A percentile compares a stretch with the other conserved stretches of the same genome.
Evolutionary conservation across 176 grass and related monocot genomes (phyloP).

Genomic region (Metroxylon sagu): DNA sequence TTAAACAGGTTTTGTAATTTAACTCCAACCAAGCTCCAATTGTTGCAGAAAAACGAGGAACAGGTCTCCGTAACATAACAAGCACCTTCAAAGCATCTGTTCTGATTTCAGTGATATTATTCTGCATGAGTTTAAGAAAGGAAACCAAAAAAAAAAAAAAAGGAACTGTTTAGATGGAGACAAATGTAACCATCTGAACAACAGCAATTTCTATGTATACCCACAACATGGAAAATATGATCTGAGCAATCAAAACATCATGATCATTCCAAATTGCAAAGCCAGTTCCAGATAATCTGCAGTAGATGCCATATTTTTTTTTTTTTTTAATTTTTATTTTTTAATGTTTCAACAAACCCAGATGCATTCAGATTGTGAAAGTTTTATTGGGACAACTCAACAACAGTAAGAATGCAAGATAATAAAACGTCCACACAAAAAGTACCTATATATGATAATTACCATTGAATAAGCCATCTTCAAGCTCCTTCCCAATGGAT

Average conservation of each 20-base stretch:
- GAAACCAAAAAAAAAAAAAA: background rate
- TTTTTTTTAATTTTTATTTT: no score
- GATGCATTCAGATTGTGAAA: no score
- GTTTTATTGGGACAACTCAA: no score
- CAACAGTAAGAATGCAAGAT: no score
- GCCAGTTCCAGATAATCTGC: constrained; percentile 86
- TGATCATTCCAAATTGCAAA: constrained; percentile 99
- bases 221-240: background rate
- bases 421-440: constrained; percentile 17
- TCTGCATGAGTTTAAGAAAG: constrained; percentile 28
- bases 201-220: background rate
- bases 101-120: constrained; percentile 94
- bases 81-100: constrained; percentile 84
- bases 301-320: constrained; percentile 17
- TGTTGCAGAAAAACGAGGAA: constrained; percentile 74
- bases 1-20: no score
- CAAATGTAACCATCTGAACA: background rate
- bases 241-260: constrained; percentile 56
- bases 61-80: constrained; percentile 78
- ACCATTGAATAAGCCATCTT: constrained; percentile 99
- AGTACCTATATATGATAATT: constrained; percentile 24
- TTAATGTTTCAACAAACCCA: no score
- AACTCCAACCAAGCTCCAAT: constrained; percentile 97
- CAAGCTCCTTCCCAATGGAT: constrained; percentile 80
- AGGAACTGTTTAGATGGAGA: background rate